Evolutionary conservation across 768 basidiomycete genomes (phyloP).

Genomic region (Boletus eberwhitei): DNA sequence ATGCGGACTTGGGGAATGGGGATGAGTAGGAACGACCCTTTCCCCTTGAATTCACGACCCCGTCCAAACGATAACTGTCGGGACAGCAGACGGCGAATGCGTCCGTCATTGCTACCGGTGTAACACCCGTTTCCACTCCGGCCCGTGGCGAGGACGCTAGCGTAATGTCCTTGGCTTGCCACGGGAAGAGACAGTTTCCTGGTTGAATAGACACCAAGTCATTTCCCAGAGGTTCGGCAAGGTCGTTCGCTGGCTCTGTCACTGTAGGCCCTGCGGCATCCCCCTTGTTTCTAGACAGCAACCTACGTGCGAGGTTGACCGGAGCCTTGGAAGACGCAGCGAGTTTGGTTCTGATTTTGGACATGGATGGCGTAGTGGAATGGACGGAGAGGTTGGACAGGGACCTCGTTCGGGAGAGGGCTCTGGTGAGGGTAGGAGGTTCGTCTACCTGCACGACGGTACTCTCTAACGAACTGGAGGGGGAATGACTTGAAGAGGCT

Average conservation of each 20-base stretch:
- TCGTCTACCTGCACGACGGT: constrained; percentile 11
- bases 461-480: constrained; percentile 13
- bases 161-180: constrained; percentile 36
- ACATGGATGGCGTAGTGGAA: constrained; percentile 46
- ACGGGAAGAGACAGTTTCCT: constrained; percentile 40
- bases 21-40: constrained; percentile 65
- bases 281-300: constrained; percentile 44
- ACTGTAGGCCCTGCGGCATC: constrained; percentile 15
- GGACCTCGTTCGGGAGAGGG: constrained; percentile 51
- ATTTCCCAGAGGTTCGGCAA: constrained; percentile 7
- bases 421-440: constrained; percentile 21
- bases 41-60: constrained; percentile 31
- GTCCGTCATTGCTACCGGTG: constrained; percentile 5
- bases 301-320: constrained; percentile 53
- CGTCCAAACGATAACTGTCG: constrained; percentile 18
- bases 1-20: constrained; percentile 56
- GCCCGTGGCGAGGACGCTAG: constrained; percentile 10
- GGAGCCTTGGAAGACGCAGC: constrained; percentile 40
- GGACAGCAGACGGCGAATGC: constrained; percentile 10
- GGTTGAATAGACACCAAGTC: constrained; percentile 26
- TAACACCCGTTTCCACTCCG: constrained; percentile 15
- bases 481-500: constrained; percentile 22
- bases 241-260: constrained; percentile 2
- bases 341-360: constrained; percentile 47
- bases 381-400: constrained; percentile 51